Conservation (phyloP, 108 stramenopile genomes). For the Fragilaria radians region DNA sequence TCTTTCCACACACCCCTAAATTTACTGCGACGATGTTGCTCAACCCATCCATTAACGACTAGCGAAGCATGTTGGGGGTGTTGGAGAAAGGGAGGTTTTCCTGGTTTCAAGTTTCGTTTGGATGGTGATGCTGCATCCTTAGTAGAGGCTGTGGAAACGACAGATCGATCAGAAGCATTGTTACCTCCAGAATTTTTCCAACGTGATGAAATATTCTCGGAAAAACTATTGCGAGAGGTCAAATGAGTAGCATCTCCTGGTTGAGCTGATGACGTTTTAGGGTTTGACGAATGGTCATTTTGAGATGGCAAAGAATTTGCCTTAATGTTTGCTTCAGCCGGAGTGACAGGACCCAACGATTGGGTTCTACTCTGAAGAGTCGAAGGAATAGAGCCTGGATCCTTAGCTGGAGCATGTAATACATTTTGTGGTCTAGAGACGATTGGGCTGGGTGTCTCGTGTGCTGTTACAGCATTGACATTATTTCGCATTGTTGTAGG, state of each 20-base stretch:
- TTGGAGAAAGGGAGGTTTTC: conserved; percentile 64
- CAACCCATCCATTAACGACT: conserved; percentile 82
- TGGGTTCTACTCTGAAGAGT: too few species aligned
- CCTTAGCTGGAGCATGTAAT: not conserved
- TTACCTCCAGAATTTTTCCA: not conserved
- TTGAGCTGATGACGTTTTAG: not conserved
- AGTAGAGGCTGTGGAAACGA: not conserved
- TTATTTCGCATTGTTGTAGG: too few species aligned
- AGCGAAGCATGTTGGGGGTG: conserved; percentile 66
- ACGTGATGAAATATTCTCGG: too few species aligned
- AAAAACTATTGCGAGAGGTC: too few species aligned
- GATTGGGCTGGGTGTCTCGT: not conserved
- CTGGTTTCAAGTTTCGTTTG: conserved; percentile 3
- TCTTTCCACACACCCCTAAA: conserved; percentile 83
- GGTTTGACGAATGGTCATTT: not conserved
- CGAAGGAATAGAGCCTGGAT: too few species aligned
- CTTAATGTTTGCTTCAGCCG: not conserved
- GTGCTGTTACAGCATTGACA: not conserved
- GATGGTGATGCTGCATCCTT: not conserved
- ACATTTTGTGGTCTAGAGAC: not conserved
- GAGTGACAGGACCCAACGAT: not conserved
- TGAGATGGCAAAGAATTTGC: not conserved
- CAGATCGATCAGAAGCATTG: too few species aligned
- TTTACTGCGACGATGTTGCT: conserved; percentile 79
- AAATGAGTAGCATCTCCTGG: not conserved